Conservation (phyloP, 2,329 filamentous ascomycete species). For the Alternaria ventricosa region DNA sequence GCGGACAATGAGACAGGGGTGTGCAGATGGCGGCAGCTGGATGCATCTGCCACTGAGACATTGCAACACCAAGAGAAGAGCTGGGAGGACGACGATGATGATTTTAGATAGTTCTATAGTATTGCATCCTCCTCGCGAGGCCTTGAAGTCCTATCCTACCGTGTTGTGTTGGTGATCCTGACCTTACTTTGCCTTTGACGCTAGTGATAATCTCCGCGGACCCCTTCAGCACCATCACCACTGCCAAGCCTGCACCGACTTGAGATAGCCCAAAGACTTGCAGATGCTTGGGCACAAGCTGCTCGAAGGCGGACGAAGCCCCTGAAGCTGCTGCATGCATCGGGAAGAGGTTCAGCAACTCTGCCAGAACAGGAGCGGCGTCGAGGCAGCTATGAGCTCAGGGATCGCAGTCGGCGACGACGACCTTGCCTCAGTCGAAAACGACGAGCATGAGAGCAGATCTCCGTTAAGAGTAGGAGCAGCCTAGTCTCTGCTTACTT, state of each 20-base stretch:
- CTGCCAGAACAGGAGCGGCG: not conserved
- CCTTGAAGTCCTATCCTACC: not conserved
- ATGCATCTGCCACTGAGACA: constrained; percentile 7
- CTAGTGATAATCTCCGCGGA: constrained; percentile 6
- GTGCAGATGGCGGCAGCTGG: not conserved
- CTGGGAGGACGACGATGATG: not conserved
- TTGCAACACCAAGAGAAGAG: constrained; percentile 14
- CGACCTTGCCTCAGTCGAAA: not conserved
- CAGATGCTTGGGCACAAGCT: not conserved
- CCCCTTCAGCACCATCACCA: constrained; percentile 1
- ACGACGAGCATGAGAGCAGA: not conserved
- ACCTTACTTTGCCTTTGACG: not conserved
- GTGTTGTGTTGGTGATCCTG: not conserved
- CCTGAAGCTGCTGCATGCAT: not conserved
- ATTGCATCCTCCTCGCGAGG: not conserved
- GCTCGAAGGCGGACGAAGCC: not conserved
- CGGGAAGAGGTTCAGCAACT: not conserved
- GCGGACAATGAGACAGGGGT: not conserved
- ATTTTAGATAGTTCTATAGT: constrained; percentile 4
- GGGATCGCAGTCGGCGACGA: not conserved
- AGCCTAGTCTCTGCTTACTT: not conserved
- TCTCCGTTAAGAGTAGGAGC: not conserved
- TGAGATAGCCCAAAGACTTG: not conserved
- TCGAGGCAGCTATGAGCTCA: not conserved
- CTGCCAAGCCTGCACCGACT: not conserved